Evolutionary conservation across 2,329 filamentous ascomycete species (phyloP).

Genomic region (Fusarium miscanthi): DNA sequence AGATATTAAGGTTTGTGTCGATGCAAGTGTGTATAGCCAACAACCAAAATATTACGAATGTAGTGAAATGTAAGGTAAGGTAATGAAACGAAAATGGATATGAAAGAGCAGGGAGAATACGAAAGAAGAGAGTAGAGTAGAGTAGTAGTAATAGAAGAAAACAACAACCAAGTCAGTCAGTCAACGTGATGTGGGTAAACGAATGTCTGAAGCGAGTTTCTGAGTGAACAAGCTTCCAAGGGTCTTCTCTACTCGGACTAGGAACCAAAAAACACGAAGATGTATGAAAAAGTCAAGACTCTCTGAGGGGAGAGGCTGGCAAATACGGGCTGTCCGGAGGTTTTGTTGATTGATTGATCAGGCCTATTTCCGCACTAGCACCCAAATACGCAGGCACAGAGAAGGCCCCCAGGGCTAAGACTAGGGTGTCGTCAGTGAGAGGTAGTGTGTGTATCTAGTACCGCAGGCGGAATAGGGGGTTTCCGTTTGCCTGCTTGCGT

Average conservation of each 20-base stretch:
- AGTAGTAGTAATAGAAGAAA: background rate
- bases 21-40: background rate
- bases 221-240: constrained; percentile 23
- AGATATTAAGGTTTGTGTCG: constrained; percentile 17
- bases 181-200: constrained; percentile 17
- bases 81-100: background rate
- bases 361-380: constrained; percentile 26
- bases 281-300: constrained; percentile 21
- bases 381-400: constrained; percentile 10
- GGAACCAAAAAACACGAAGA: constrained; percentile 21
- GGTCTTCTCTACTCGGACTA: constrained; percentile 4
- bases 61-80: background rate
- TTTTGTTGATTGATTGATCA: constrained; percentile 32
- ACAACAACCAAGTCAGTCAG: constrained; percentile 9
- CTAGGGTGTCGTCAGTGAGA: constrained; percentile 6
- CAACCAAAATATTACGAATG: background rate
- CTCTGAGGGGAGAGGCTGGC: constrained; percentile 22
- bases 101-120: background rate
- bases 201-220: constrained; percentile 33
- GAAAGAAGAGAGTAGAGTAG: constrained; percentile 1
- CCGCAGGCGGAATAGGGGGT: background rate
- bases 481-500: background rate
- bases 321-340: constrained; percentile 27
- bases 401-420: background rate
- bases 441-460: constrained; percentile 6